Percentiles rank a stretch among this genome's conserved stretches.
Evolutionary conservation across 306 rosid genomes (phyloP).

Genomic region (Cucurbita maxima): DNA sequence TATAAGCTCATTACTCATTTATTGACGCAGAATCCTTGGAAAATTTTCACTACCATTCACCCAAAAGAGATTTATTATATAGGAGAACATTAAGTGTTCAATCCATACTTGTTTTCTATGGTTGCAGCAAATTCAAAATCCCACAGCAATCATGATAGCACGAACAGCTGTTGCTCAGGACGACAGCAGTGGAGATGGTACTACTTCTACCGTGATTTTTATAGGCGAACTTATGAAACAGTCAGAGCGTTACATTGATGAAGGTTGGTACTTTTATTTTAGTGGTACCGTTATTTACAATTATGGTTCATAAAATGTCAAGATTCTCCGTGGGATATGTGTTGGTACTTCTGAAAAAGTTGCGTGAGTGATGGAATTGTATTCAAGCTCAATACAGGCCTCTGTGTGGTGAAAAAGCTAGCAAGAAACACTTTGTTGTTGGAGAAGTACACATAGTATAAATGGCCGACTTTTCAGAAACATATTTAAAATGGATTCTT

Average conservation of each 20-base stretch:
- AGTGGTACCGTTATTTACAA: neutral
- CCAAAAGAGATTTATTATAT: neutral
- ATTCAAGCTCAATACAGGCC: neutral
- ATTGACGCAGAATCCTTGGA: neutral
- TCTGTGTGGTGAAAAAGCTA: neutral
- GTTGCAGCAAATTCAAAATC: slow-evolving; percentile 91
- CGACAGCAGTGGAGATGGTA: slow-evolving; percentile 91
- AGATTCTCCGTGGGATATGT: neutral
- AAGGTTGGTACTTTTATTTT: slow-evolving; percentile 34
- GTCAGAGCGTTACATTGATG: slow-evolving; percentile 79
- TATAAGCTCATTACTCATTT: neutral
- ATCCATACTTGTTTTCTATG: neutral
- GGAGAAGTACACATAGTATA: neutral
- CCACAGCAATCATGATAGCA: slow-evolving; percentile 97
- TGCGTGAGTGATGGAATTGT: neutral
- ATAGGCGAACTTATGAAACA: slow-evolving; percentile 98
- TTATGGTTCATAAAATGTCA: neutral
- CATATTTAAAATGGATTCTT: neutral
- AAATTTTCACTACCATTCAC: neutral
- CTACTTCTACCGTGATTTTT: slow-evolving; percentile 85
- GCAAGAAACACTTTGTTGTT: neutral
- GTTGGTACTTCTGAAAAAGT: neutral
- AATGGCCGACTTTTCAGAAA: neutral
- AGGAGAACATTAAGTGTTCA: neutral
- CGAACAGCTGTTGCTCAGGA: slow-evolving; percentile 97